Evolutionary conservation across 192 early-diverging fungal species (phyloP).

Genomic region (Jimgerdemannia flammicorona): DNA sequence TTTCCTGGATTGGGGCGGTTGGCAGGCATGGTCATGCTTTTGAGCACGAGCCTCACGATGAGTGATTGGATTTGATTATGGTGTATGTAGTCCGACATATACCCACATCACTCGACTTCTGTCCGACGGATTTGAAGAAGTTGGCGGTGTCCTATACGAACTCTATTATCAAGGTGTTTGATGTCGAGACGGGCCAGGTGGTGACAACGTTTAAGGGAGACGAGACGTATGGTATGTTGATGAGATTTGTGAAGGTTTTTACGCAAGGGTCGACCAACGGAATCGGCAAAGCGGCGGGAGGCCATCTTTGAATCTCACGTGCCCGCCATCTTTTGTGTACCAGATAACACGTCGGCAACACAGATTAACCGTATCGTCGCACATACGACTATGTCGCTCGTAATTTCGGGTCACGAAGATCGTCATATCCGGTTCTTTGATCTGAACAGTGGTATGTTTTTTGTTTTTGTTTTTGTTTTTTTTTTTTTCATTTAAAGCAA

Average conservation of each 20-base stretch:
- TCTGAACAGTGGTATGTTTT: slow-evolving; percentile 55
- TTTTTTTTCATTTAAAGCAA: neutral
- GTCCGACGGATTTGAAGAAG: slow-evolving; percentile 50
- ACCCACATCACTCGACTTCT: slow-evolving; percentile 72
- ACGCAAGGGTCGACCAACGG: too few relatives aligned
- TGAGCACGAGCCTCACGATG: neutral
- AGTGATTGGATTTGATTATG: neutral
- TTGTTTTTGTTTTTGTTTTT: slow-evolving; percentile 14
- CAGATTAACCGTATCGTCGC: slow-evolving; percentile 74
- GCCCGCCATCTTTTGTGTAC: neutral
- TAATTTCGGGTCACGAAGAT: slow-evolving; percentile 79
- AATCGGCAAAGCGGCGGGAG: too few relatives aligned
- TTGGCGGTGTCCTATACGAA: slow-evolving; percentile 64
- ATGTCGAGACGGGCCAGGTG: slow-evolving; percentile 69
- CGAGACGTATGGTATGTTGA: slow-evolving; percentile 58
- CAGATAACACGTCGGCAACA: slow-evolving; percentile 58
- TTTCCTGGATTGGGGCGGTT: neutral
- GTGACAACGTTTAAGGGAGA: slow-evolving; percentile 51
- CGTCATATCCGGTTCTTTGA: slow-evolving; percentile 73
- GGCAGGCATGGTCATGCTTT: neutral
- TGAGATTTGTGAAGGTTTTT: neutral
- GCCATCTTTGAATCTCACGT: slow-evolving; percentile 7
- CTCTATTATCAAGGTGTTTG: slow-evolving; percentile 63
- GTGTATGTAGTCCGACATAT: slow-evolving; percentile 11
- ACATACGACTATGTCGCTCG: slow-evolving; percentile 69